Base-by-base conservation (phyloP, 73 alveolate species). In the Blepharisma japonicum region DNA sequence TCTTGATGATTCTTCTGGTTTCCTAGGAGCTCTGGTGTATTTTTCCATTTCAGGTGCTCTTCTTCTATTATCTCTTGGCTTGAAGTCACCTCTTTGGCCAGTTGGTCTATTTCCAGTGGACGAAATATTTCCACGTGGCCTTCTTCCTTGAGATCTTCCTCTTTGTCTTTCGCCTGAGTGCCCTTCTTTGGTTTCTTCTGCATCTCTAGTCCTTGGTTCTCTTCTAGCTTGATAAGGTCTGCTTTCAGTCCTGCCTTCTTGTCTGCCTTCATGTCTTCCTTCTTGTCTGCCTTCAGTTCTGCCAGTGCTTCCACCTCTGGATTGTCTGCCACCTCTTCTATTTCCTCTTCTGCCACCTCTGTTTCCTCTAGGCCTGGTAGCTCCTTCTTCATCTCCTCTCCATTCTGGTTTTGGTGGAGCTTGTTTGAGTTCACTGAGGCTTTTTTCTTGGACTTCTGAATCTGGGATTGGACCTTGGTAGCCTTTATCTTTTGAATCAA, bases 321-420 rank as follows among this genome's bases (percentile, higher is more conserved):
- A 8, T 5, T n/a, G 18, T 18, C 74, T 25, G 23, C 74, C 47
- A 61, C 74, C 74, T 61, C 74, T 25, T 61, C 74, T 14, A 20
- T 25, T 25, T 61, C 74, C 47, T 61, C 74, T 25, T 61, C 74
- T 61, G 23, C 74, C 74, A 14, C 74, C 23, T n/a, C 74, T 39
- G 14, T 48, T 61, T 1, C 74, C 74, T 25, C 74, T 61, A 2
- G 47, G n/a, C 5, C 74, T 25, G 23, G 74, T 61, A 1, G 14
- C 74, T 0, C 47, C 46, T 20, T 25, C 74, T 5, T 39, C 46
- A 2, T 14, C 49, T 61, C 5, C 4, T 25, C 74, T 18, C 23
- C 23, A 11, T 53, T 11, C 74, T 25, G 74, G 47, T 2, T 25
- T 39, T 18, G 14, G 47, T 39, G 74, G 74, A 8, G 23, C n/a